Evolutionary conservation across 768 basidiomycete species (phyloP).

Genomic region (Rhizopogon vesiculosus): DNA sequence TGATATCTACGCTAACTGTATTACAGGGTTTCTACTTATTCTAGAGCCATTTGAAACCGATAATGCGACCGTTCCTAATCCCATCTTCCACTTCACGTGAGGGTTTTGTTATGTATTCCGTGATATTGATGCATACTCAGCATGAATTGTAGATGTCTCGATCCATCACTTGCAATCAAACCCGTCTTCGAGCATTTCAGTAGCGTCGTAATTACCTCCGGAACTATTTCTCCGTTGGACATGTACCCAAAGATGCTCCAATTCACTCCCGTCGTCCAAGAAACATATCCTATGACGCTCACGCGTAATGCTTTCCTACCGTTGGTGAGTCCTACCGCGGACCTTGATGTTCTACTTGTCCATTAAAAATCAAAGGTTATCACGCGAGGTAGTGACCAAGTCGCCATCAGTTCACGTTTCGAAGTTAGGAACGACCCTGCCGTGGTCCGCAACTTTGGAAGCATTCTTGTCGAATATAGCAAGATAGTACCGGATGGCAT

Average conservation of each 20-base stretch:
- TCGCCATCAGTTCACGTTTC: constrained; percentile 96
- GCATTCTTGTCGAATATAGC: constrained; percentile 96
- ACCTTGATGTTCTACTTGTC: neutral
- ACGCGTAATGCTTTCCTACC: constrained; percentile 96
- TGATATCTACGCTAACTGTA: neutral
- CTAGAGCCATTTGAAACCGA: constrained; percentile 99
- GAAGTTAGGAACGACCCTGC: constrained; percentile 99
- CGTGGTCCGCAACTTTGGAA: constrained; percentile 97
- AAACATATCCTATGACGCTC: constrained; percentile 97
- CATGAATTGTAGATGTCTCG: constrained; percentile 68
- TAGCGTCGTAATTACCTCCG: constrained; percentile 97
- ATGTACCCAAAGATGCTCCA: constrained; percentile 99
- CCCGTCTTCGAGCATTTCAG: constrained; percentile 98
- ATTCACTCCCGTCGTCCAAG: constrained; percentile 94
- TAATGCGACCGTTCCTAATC: constrained; percentile 97
- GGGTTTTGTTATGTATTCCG: constrained; percentile 14
- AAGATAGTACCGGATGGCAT: constrained; percentile 98
- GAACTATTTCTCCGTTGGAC: constrained; percentile 96
- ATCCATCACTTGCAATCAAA: constrained; percentile 95
- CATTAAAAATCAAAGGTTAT: constrained; percentile 61
- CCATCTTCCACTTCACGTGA: constrained; percentile 97
- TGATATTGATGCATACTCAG: constrained; percentile 4
- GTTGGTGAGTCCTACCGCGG: constrained; percentile 49
- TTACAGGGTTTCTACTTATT: constrained; percentile 87
- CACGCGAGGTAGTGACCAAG: constrained; percentile 96